Evolutionary conservation across 2,329 filamentous ascomycete species (phyloP).

Genomic region (Phialocephala subalpina): DNA sequence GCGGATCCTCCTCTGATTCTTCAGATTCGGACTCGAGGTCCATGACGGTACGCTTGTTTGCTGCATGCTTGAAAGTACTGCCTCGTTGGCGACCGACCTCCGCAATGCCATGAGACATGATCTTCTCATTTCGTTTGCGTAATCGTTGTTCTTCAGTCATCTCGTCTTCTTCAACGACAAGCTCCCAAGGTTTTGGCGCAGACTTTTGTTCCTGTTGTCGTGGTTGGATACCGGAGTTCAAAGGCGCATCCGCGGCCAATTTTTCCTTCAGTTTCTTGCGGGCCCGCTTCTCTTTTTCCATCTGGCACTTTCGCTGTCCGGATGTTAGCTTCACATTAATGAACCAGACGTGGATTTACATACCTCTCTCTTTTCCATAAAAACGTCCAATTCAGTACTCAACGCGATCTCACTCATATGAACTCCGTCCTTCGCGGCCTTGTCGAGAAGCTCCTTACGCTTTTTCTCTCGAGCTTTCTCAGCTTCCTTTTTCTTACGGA

Average conservation of each 20-base stretch:
- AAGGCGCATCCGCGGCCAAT: slow-evolving; percentile 9
- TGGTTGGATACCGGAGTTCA: neutral
- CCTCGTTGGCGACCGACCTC: neutral
- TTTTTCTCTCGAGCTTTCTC: slow-evolving; percentile 25
- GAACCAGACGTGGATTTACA: neutral
- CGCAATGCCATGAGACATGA: neutral
- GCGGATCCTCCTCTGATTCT: slow-evolving; percentile 34
- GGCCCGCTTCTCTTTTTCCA: neutral
- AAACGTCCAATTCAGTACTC: slow-evolving; percentile 23
- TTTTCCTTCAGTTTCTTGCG: neutral
- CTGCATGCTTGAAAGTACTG: slow-evolving; percentile 9
- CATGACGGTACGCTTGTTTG: slow-evolving; percentile 2
- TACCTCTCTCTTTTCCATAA: slow-evolving; percentile 32
- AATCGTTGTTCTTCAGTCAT: neutral
- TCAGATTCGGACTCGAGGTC: slow-evolving; percentile 18
- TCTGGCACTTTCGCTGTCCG: neutral
- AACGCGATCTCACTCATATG: slow-evolving; percentile 24
- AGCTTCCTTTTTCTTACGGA: slow-evolving; percentile 11
- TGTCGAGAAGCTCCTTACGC: slow-evolving; percentile 16
- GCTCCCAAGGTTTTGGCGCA: neutral
- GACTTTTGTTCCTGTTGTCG: neutral
- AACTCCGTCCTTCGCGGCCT: slow-evolving; percentile 18
- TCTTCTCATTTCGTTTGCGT: neutral
- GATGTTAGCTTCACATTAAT: neutral
- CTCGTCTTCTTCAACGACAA: neutral